Evolutionary conservation across 257 asterid species (phyloP).

Genomic region (Rauvolfia tetraphylla): DNA sequence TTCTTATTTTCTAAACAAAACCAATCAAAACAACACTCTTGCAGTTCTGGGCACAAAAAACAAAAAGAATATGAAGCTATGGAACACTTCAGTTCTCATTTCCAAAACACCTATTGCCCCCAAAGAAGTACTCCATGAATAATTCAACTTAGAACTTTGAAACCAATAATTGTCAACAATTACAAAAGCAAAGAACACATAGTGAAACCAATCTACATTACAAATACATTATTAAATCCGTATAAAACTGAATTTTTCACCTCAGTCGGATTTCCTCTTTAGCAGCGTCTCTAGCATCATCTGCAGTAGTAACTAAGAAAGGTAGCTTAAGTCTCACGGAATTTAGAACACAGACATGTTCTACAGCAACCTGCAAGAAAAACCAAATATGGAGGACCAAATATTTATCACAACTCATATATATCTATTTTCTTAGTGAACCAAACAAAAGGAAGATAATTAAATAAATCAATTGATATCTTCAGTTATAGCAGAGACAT

Average conservation of each 20-base stretch:
- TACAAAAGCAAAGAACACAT: neutral
- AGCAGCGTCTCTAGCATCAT: conserved; percentile 66
- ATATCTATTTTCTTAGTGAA: neutral
- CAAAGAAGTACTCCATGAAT: neutral
- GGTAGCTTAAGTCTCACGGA: conserved; percentile 81
- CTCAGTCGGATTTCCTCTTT: conserved; percentile 94
- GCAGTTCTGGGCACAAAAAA: neutral
- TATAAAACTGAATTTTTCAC: conserved; percentile 27
- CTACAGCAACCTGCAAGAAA: conserved; percentile 71
- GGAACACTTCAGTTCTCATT: neutral
- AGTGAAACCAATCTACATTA: neutral
- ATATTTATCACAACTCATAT: neutral
- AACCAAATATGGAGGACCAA: conserved; percentile 12
- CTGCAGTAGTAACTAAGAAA: conserved; percentile 81
- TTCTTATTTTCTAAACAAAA: neutral
- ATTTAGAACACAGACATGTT: conserved; percentile 70
- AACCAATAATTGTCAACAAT: neutral
- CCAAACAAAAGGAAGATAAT: neutral
- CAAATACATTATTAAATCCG: neutral
- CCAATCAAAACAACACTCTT: neutral
- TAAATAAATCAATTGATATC: neutral
- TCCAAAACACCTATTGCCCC: neutral
- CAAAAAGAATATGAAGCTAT: neutral
- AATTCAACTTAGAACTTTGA: neutral
- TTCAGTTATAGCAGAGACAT: neutral